Conservation (phyloP, 1,284 basidiomycete genomes). For the Malassezia globosa region DNA sequence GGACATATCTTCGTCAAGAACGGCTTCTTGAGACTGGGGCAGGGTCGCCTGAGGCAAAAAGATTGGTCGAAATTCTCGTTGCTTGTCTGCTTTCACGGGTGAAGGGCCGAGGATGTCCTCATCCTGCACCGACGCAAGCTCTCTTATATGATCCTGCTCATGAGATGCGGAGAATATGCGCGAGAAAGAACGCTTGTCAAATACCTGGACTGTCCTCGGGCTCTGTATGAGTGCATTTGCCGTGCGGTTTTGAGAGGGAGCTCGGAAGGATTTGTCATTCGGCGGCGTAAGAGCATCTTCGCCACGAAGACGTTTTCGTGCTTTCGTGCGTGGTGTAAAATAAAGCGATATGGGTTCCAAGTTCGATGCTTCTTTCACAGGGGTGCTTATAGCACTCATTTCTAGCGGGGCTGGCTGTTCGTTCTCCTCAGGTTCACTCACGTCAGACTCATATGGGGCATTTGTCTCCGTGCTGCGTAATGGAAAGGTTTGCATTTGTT, state of each 20-base stretch:
- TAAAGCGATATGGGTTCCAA: constrained; percentile 1
- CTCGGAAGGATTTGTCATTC: not conserved
- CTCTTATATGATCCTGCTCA: not conserved
- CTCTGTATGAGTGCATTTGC: constrained; percentile 6
- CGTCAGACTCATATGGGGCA: constrained; percentile 11
- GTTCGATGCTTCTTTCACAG: not conserved
- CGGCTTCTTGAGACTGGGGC: not conserved
- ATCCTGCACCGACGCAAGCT: too few species aligned
- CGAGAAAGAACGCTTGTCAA: not conserved
- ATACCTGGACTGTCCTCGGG: not conserved
- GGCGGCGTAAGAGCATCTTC: constrained; percentile 14
- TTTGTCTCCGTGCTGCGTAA: not conserved
- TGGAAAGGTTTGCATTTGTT: constrained; percentile 1
- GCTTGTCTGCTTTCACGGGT: not conserved
- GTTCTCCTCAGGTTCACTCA: constrained; percentile 9
- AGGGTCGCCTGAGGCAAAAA: not conserved
- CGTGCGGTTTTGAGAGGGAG: not conserved
- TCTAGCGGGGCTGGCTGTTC: not conserved
- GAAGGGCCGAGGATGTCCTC: constrained; percentile 10
- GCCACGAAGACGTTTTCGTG: constrained; percentile 13
- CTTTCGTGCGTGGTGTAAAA: constrained; percentile 16
- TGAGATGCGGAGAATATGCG: constrained; percentile 5
- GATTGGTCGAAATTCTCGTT: constrained; percentile 5
- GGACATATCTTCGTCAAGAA: not conserved
- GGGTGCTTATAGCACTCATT: too few species aligned